A percentile compares a stretch with the other conserved stretches of the same genome.
Conservation (phyloP, 768 basidiomycete genomes). For the Collybiopsis luxurians region DNA sequence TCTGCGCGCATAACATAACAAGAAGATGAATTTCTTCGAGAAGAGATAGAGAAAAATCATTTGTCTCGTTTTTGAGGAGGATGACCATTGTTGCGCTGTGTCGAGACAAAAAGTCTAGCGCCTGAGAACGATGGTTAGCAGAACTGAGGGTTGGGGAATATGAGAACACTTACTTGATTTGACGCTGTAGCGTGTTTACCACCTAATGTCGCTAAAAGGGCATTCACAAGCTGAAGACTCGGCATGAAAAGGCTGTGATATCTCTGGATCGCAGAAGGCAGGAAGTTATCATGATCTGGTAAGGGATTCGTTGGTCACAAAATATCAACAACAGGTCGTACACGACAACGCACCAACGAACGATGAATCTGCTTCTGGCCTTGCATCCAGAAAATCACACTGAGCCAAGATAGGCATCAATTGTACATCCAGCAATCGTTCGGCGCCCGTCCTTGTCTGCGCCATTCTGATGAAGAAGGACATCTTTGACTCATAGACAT, state of each 20-base stretch:
- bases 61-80: conserved; percentile 72
- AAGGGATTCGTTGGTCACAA: neutral
- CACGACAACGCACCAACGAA: conserved; percentile 61
- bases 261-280: conserved; percentile 82
- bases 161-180: conserved; percentile 52
- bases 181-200: conserved; percentile 61
- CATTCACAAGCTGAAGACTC: conserved; percentile 76
- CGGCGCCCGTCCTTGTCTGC: conserved; percentile 80
- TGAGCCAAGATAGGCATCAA: conserved; percentile 71
- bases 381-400: conserved; percentile 84
- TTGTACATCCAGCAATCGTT: conserved; percentile 77
- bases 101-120: conserved; percentile 73
- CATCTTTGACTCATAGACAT: conserved; percentile 95
- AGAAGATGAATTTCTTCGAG: conserved; percentile 82
- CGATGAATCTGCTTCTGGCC: conserved; percentile 79
- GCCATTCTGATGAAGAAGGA: conserved; percentile 84
- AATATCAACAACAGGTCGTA: no score
- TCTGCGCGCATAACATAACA: conserved; percentile 63
- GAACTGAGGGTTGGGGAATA: neutral
- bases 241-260: conserved; percentile 92
- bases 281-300: conserved; percentile 79
- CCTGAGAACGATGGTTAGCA: conserved; percentile 35
- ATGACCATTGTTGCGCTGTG: conserved; percentile 85
- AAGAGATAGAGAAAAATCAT: conserved; percentile 57
- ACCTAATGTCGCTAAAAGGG: conserved; percentile 76